These are phyloP conservation scores for Mychonastes homosphaera DNA, from an alignment of 139 green algal genomes.

Conservation along the genomic window DNA sequence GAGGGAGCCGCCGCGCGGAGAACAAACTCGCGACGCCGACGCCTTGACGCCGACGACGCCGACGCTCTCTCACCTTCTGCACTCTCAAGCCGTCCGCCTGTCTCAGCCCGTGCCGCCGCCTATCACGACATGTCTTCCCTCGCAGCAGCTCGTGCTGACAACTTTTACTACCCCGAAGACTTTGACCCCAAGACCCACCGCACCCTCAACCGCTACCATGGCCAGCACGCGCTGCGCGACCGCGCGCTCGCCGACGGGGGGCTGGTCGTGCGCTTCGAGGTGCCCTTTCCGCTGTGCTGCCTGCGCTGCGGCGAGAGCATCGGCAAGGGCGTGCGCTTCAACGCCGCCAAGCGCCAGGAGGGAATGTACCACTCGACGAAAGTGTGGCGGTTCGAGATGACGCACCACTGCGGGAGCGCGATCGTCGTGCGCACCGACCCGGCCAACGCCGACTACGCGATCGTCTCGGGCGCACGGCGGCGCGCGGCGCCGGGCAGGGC, in stretches of 20 bases:
- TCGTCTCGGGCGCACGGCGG: conserved; percentile 23
- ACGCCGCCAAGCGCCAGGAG: conserved; percentile 88
- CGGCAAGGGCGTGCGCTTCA: conserved; percentile 93
- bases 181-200: conserved; percentile 73
- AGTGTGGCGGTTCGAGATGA: conserved; percentile 88
- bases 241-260: conserved; percentile 33
- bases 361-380: conserved; percentile 79
- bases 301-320: conserved; percentile 78
- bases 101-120: no score
- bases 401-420: conserved; percentile 72
- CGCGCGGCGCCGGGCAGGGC: background rate
- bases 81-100: no score
- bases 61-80: no score
- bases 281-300: conserved; percentile 95
- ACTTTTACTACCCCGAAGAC: conserved; percentile 85
- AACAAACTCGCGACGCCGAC: no score
- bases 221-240: conserved; percentile 71
- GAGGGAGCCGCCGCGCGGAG: no score
- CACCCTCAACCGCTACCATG: conserved; percentile 59
- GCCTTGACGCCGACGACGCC: no score
- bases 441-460: conserved; percentile 79
- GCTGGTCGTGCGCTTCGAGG: conserved; percentile 65
- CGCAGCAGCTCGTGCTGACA: conserved; percentile 74
- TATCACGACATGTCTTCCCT: conserved; percentile 45
- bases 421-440: conserved; percentile 91